phyloP scores from a whole-genome alignment of 192 early-diverging fungal species.

The Podila verticillata region DNA sequence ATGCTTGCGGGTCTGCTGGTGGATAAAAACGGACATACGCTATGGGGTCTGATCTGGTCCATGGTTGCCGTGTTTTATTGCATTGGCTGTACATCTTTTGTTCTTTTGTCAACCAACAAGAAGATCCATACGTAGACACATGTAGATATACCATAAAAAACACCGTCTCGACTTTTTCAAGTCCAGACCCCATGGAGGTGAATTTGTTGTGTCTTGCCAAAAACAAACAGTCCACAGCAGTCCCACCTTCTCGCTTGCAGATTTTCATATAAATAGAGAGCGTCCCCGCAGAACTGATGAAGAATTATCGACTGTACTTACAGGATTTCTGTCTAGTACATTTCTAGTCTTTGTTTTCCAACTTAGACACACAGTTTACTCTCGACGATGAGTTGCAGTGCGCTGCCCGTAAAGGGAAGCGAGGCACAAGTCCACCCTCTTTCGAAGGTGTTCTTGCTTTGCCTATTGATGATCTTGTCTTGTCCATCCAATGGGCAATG shows the following conservation, averaged over 20 bases:
- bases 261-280: neutral
- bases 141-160: too few relatives aligned
- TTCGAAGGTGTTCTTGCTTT: slow-evolving; percentile 11
- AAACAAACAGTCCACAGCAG: neutral
- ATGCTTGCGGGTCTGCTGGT: slow-evolving; percentile 40
- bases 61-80: slow-evolving; percentile 29
- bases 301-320: neutral
- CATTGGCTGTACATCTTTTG: slow-evolving; percentile 20
- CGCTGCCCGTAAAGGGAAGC: slow-evolving; percentile 56
- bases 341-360: slow-evolving; percentile 54
- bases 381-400: slow-evolving; percentile 54
- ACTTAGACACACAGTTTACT: slow-evolving; percentile 57
- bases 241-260: neutral
- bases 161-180: too few relatives aligned
- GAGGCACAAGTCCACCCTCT: slow-evolving; percentile 24
- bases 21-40: slow-evolving; percentile 12
- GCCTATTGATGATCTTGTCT: slow-evolving; percentile 50
- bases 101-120: slow-evolving; percentile 21
- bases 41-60: slow-evolving; percentile 46
- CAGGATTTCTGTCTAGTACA: slow-evolving; percentile 55
- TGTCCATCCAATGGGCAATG: slow-evolving; percentile 31
- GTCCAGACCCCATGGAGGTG: too few relatives aligned
- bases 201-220: too few relatives aligned
- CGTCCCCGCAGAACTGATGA: neutral
- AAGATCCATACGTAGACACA: neutral